Base-by-base conservation (phyloP, 2,329 filamentous ascomycete genomes). In the Penicillium expansum region DNA sequence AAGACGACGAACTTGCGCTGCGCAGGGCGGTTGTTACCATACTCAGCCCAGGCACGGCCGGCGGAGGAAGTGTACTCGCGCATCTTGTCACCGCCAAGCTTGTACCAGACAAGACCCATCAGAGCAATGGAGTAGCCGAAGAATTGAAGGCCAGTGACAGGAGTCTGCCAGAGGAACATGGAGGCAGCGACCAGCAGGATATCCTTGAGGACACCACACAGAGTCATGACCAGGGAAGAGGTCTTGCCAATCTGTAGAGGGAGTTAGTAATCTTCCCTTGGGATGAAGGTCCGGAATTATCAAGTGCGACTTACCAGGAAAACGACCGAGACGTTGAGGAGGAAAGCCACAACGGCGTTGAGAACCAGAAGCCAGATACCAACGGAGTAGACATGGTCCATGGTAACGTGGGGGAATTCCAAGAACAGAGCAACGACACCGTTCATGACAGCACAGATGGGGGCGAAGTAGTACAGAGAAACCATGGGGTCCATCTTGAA, bases 401-500 rank as follows among this genome's bases (percentile, higher is more conserved):
- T 80, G 45, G 84, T 81, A 76, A 95, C 85, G 37, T 71, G 79
- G 35, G 84, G 84, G 2, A 88, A 72, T 75, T 95, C 90, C n/a
- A 85, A 79, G 64, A 89, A 79, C 56, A 90, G 72, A 59, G 88
- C 85, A 33, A 91, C 85, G 37, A 88, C 65, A 55, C 88, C 79
- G 77, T 95, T 95, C 86, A 92, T 91, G 67, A 87, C 75, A 48
- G 90, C 89, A 75, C 91, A 95, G 48, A 91, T 86, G 5, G 91
- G 91, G 0, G 91, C 91, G 71, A 91, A 95, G 80, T 95, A 95
- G 82, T 95, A 95, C 22, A 95, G 83, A 32, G 89, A 91, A 60
- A 94, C 90, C 35, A 96, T 82, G 35, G 91, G 90, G 69, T 94
- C 90, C 91, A 95, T 94, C 80, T 90, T 91, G 78, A 89, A 87